These are phyloP conservation scores for Byssochlamys sp. DNA, from an alignment of 2,329 filamentous ascomycete genomes.

Conservation along the genomic window DNA sequence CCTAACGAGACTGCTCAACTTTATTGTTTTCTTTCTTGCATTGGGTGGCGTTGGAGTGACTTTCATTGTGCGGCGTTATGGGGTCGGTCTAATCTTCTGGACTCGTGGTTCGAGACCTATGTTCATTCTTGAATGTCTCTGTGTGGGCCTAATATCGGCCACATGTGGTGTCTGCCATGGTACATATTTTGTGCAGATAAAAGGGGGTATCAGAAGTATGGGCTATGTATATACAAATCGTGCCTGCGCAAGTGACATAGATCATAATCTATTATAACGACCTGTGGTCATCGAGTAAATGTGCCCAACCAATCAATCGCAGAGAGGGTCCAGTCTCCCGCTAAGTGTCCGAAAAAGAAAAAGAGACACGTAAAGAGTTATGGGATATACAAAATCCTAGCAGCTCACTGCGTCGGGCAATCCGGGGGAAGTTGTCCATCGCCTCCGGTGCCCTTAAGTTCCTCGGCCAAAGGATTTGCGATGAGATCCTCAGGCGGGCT, in stretches of 20 bases:
- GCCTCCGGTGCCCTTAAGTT: conserved; percentile 75
- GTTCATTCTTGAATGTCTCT: not conserved
- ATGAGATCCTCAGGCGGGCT: conserved; percentile 84
- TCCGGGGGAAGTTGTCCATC: conserved; percentile 46
- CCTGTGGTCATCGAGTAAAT: not conserved
- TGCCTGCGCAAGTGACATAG: not conserved
- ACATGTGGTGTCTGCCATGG: not conserved
- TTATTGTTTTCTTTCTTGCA: conserved; percentile 1
- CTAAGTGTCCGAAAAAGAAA: not conserved
- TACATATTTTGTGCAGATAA: not conserved
- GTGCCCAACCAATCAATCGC: not conserved
- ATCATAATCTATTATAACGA: conserved; percentile 3
- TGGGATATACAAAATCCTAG: not conserved
- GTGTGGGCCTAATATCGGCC: not conserved
- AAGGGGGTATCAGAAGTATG: conserved; percentile 10
- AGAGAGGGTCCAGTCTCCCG: too few relatives aligned
- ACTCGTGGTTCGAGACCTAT: not conserved
- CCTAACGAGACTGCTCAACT: not conserved
- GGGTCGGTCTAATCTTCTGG: not conserved
- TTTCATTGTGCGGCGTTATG: conserved; percentile 1
- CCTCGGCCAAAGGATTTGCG: conserved; percentile 47
- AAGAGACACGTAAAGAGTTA: not conserved
- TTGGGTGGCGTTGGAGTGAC: conserved; percentile 4
- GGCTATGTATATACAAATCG: not conserved
- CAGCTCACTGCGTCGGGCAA: conserved; percentile 52